Evolutionary conservation across 2,329 filamentous ascomycete species (phyloP).

Genomic region (Tolypocladium endophyticum): DNA sequence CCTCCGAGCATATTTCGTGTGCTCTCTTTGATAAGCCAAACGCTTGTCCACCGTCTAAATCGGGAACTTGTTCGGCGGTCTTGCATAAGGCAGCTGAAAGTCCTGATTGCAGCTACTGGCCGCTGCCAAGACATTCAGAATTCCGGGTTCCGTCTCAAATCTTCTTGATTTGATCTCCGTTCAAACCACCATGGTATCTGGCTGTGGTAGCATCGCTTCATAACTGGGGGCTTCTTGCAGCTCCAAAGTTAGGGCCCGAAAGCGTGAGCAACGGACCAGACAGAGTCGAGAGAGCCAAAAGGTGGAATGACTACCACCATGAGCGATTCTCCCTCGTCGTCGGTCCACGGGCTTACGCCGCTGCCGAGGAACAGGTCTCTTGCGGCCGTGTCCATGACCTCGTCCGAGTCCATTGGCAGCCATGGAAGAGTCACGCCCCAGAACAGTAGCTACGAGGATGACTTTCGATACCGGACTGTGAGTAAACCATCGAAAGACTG

Average conservation of each 20-base stretch:
- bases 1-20: neutral
- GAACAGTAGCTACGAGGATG: conserved; percentile 14
- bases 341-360: neutral
- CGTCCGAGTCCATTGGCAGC: neutral
- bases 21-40: neutral
- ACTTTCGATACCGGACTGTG: conserved; percentile 20
- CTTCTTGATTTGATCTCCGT: neutral
- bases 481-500: conserved; percentile 1
- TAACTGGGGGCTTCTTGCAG: neutral
- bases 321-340: neutral
- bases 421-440: neutral
- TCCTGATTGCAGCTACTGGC: neutral
- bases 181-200: neutral
- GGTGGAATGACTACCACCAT: neutral
- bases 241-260: neutral
- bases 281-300: neutral
- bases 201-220: neutral
- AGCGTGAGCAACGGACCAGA: neutral
- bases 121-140: neutral
- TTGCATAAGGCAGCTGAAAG: neutral
- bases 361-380: conserved; percentile 4
- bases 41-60: neutral
- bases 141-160: neutral
- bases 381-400: neutral
- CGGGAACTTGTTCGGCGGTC: neutral